phyloP scores from a whole-genome alignment of 768 basidiomycete genomes.

The Stropharia rugosoannulata region DNA sequence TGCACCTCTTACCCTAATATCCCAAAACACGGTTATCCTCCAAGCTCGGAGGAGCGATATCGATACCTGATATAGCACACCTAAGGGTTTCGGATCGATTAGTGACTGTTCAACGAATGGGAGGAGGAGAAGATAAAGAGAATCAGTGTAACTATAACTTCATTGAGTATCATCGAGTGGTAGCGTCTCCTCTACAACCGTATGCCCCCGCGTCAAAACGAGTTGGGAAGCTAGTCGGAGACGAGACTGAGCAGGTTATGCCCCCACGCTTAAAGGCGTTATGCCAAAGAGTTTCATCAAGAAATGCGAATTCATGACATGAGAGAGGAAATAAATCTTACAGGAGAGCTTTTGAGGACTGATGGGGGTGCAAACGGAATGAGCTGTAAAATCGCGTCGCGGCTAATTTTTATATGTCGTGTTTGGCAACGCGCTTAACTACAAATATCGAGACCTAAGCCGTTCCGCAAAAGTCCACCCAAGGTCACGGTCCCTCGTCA shows the following conservation, averaged over 20 bases:
- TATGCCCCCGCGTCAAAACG: conserved; percentile 20
- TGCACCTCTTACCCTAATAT: too few relatives aligned
- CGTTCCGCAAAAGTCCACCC: neutral
- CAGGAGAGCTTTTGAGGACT: neutral
- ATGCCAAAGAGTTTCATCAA: conserved; percentile 18
- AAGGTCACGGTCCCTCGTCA: neutral
- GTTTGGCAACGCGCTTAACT: neutral
- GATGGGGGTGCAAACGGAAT: neutral
- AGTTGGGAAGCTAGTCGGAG: conserved; percentile 17
- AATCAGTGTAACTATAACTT: conserved; percentile 21
- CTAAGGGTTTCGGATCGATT: too few relatives aligned
- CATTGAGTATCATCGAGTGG: conserved; percentile 14
- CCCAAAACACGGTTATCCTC: too few relatives aligned
- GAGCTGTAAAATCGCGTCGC: neutral
- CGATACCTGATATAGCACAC: too few relatives aligned
- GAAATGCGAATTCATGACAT: neutral
- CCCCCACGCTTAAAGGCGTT: conserved; percentile 19
- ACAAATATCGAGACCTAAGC: neutral
- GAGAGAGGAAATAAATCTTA: neutral
- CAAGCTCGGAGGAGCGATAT: too few relatives aligned
- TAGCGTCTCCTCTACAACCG: conserved; percentile 17
- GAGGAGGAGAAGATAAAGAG: neutral
- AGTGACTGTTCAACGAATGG: neutral
- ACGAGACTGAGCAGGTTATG: conserved; percentile 17
- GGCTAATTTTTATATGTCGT: neutral